These are phyloP conservation scores for Colletotrichum sp. DNA, from an alignment of 2,329 filamentous ascomycete species.

Conservation along the genomic window DNA sequence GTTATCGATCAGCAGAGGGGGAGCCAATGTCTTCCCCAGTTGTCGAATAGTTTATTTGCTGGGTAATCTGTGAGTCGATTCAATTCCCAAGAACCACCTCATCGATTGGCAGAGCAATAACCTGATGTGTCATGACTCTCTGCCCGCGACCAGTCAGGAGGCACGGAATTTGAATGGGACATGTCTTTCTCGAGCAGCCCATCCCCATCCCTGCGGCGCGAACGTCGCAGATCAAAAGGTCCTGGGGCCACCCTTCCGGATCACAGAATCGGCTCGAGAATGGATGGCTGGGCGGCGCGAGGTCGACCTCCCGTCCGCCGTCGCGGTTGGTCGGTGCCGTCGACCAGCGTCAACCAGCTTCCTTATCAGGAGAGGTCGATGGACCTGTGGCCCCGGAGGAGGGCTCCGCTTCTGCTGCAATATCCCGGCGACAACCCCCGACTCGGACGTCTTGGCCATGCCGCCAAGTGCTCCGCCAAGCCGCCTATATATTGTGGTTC, in stretches of 20 bases:
- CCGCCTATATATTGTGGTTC: neutral
- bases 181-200: neutral
- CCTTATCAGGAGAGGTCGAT: neutral
- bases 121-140: neutral
- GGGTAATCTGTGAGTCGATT: slow-evolving; percentile 5
- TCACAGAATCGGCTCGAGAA: neutral
- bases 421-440: neutral
- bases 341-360: slow-evolving; percentile 1
- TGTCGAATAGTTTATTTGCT: slow-evolving; percentile 12
- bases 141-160: neutral
- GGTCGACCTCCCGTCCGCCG: neutral
- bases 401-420: neutral
- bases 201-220: neutral
- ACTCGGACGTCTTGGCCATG: slow-evolving; percentile 1
- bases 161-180: neutral
- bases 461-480: slow-evolving; percentile 9
- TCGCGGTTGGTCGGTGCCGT: neutral
- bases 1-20: neutral
- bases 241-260: neutral
- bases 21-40: neutral
- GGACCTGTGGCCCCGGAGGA: neutral
- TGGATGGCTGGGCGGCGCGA: neutral
- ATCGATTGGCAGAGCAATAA: neutral
- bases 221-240: slow-evolving; percentile 7
- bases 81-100: neutral